Percentiles rank a stretch among this genome's conserved stretches.
phyloP scores from a whole-genome alignment of 306 rosid genomes.

The Amphicarpaea edgeworthii region DNA sequence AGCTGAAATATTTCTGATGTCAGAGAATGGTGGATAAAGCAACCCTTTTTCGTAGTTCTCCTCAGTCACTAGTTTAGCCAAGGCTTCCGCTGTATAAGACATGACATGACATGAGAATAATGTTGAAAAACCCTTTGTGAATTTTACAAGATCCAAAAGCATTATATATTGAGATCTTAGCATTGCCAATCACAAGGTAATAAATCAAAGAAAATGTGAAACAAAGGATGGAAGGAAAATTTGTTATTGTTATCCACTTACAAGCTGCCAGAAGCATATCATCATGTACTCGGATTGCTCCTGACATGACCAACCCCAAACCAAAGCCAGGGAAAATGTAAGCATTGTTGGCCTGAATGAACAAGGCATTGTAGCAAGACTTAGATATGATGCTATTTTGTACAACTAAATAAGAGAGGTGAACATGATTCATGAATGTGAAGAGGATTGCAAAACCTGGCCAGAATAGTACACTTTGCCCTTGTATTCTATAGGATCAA shows the following conservation, averaged over 20 bases:
- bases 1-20: slow-evolving; percentile 79
- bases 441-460: slow-evolving; percentile 62
- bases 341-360: slow-evolving; percentile 25
- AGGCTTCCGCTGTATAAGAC: slow-evolving; percentile 64
- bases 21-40: slow-evolving; percentile 74
- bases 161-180: not conserved
- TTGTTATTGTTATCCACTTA: not conserved
- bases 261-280: slow-evolving; percentile 28
- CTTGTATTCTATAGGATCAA: slow-evolving; percentile 48
- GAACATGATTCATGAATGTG: not conserved
- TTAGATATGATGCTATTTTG: slow-evolving; percentile 5
- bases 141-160: not conserved
- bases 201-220: not conserved
- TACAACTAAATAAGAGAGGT: slow-evolving; percentile 4
- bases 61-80: slow-evolving; percentile 66
- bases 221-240: not conserved
- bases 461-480: slow-evolving; percentile 73
- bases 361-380: not conserved
- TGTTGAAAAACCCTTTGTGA: not conserved
- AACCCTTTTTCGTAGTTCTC: slow-evolving; percentile 67
- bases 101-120: not conserved
- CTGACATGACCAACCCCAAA: slow-evolving; percentile 27
- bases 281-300: slow-evolving; percentile 29
- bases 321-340: slow-evolving; percentile 33
- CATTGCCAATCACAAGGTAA: slow-evolving; percentile 9